phyloP scores from a whole-genome alignment of 495 filamentous ascomycete species.

The Trichoderma erinaceum region DNA sequence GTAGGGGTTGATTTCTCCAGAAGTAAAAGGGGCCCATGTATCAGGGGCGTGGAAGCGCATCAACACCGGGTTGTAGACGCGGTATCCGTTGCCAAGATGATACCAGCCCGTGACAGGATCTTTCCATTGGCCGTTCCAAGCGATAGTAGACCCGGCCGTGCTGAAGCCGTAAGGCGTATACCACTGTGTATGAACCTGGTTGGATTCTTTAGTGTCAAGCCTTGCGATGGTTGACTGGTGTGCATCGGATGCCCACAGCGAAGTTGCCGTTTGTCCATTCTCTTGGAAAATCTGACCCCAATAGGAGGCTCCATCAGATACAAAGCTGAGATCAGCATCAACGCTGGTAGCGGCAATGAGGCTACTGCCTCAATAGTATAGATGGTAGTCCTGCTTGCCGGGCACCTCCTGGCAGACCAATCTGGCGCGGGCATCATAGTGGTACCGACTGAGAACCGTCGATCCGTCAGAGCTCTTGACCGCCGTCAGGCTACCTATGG shows the following conservation, averaged over 20 bases:
- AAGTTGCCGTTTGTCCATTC: not conserved
- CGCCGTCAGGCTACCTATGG: not conserved
- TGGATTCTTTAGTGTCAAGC: not conserved
- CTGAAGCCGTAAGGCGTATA: not conserved
- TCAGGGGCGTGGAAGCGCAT: not conserved
- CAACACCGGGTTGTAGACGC: not conserved
- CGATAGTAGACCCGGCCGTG: not conserved
- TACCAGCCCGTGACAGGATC: not conserved
- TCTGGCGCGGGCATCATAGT: not conserved
- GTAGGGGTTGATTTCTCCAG: not conserved
- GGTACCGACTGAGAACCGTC: not conserved
- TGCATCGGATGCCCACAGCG: not conserved
- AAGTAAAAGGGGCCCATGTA: not conserved
- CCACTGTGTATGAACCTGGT: not conserved
- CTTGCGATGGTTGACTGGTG: not conserved
- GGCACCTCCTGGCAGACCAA: not conserved
- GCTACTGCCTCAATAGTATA: not conserved
- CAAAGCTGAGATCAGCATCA: not conserved
- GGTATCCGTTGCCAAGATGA: not conserved
- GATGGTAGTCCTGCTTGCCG: not conserved
- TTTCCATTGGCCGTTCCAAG: not conserved
- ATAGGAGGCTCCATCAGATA: not conserved
- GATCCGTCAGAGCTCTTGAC: not conserved
- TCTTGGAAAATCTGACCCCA: not conserved
- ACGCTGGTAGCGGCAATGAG: not conserved